Evolutionary conservation across 192 early-diverging fungal genomes (phyloP).

Genomic region (Coemansia sp.): DNA sequence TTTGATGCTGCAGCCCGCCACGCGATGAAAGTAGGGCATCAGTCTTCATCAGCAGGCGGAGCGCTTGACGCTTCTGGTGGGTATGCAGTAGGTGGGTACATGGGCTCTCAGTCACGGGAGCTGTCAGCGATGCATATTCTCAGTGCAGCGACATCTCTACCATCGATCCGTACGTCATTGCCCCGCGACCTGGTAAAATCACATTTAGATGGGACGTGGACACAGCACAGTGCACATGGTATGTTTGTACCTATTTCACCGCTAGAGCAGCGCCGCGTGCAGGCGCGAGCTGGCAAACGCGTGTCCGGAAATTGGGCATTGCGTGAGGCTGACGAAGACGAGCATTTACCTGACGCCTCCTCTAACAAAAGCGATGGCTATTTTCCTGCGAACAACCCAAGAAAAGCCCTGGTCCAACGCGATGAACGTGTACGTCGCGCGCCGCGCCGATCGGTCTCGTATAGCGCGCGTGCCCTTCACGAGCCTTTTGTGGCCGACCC

Average conservation of each 20-base stretch:
- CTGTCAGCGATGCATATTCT: conserved; percentile 51
- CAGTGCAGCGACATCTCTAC: conserved; percentile 43
- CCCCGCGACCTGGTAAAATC: conserved; percentile 24
- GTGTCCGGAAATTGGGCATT: conserved; percentile 30
- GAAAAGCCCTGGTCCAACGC: conserved; percentile 7
- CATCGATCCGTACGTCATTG: conserved; percentile 32
- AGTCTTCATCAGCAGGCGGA: not conserved
- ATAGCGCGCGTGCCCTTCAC: conserved; percentile 30
- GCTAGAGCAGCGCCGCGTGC: conserved; percentile 49
- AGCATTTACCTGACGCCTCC: conserved; percentile 11
- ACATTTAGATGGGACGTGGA: conserved; percentile 22
- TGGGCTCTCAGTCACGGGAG: conserved; percentile 21
- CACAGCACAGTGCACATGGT: conserved; percentile 18
- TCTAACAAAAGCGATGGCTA: not conserved
- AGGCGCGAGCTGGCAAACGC: conserved; percentile 6
- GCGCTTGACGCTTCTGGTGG: not conserved
- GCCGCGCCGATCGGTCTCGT: conserved; percentile 44
- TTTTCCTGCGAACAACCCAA: not conserved
- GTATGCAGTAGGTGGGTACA: not conserved
- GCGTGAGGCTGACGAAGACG: conserved; percentile 49
- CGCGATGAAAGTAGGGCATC: not conserved
- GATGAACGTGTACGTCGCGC: conserved; percentile 10
- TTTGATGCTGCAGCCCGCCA: not conserved
- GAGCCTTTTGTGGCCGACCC: conserved; percentile 21
- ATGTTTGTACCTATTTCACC: conserved; percentile 54